Conservation (phyloP, 352 stramenopile species). For the Globisporangium iwayamae region DNA sequence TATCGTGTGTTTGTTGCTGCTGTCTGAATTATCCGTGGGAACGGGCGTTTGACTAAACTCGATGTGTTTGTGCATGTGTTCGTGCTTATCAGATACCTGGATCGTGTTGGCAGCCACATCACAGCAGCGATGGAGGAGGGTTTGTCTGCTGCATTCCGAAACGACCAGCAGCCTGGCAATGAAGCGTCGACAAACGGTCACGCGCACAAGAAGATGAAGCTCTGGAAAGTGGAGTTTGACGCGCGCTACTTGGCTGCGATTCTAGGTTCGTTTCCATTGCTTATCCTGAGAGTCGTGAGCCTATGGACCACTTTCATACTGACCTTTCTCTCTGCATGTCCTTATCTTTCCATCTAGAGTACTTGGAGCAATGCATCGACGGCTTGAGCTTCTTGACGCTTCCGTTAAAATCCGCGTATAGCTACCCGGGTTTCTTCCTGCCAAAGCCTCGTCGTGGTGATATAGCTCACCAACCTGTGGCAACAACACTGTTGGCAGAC, state of each 20-base stretch:
- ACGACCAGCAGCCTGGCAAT: background rate
- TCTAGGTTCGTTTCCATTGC: conserved; percentile 33
- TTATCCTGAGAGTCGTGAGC: background rate
- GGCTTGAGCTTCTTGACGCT: conserved; percentile 47
- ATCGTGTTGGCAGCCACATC: conserved; percentile 35
- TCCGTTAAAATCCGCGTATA: conserved; percentile 26
- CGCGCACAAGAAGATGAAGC: conserved; percentile 19
- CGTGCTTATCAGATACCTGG: conserved; percentile 31
- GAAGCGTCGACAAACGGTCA: background rate
- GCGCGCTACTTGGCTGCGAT: conserved; percentile 52
- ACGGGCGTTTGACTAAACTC: background rate
- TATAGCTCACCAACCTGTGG: background rate
- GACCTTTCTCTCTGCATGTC: background rate
- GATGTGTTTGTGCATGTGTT: background rate
- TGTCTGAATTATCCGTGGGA: background rate
- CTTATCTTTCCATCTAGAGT: conserved; percentile 21
- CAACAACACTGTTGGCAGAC: background rate
- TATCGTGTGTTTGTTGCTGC: background rate
- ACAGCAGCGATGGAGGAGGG: conserved; percentile 6
- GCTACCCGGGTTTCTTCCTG: conserved; percentile 61
- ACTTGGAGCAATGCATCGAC: conserved; percentile 41
- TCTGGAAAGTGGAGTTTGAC: conserved; percentile 82
- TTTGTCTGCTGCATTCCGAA: background rate
- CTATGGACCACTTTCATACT: background rate
- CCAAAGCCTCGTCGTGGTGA: conserved; percentile 20